Evolutionary conservation across 208 protist genomes (phyloP).

Genomic region (Porcisia deanei): DNA sequence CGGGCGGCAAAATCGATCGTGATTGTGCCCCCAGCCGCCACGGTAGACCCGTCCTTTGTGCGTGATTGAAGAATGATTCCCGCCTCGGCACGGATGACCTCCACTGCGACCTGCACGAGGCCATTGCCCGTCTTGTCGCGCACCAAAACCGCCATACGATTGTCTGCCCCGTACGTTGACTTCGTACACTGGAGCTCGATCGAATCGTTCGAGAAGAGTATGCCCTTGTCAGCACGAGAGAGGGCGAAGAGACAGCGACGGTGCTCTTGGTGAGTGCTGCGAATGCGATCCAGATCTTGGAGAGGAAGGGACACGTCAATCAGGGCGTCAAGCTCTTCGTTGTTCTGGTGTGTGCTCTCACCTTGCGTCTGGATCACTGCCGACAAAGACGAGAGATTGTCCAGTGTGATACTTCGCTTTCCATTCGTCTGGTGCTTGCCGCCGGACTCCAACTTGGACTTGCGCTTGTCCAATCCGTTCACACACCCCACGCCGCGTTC

Average conservation of each 20-base stretch:
- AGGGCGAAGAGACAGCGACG: slow-evolving; percentile 40
- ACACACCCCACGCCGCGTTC: slow-evolving; percentile 25
- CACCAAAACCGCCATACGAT: slow-evolving; percentile 41
- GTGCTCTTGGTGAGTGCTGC: slow-evolving; percentile 32
- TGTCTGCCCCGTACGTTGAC: slow-evolving; percentile 50
- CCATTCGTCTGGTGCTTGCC: slow-evolving; percentile 48
- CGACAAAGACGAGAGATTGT: slow-evolving; percentile 95
- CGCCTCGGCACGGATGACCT: slow-evolving; percentile 45
- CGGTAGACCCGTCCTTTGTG: slow-evolving; percentile 25
- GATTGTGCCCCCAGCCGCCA: slow-evolving; percentile 25
- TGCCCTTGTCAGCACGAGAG: slow-evolving; percentile 24
- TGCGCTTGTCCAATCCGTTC: slow-evolving; percentile 6
- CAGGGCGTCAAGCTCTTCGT: slow-evolving; percentile 63
- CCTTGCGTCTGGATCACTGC: slow-evolving; percentile 95
- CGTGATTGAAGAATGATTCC: slow-evolving; percentile 68
- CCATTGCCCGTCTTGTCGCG: slow-evolving; percentile 25
- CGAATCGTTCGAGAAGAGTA: slow-evolving; percentile 49
- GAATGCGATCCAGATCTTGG: slow-evolving; percentile 38
- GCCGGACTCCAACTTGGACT: slow-evolving; percentile 7
- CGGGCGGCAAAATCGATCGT: slow-evolving; percentile 69
- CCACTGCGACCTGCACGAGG: slow-evolving; percentile 39
- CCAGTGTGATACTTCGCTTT: slow-evolving; percentile 52
- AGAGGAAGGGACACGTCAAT: slow-evolving; percentile 67
- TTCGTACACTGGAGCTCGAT: slow-evolving; percentile 63
- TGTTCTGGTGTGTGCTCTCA: slow-evolving; percentile 62